Evolutionary conservation across 768 basidiomycete genomes (phyloP), one percentile per base, ranked within the genome.

Genomic region (Boletellus ananiceps): DNA sequence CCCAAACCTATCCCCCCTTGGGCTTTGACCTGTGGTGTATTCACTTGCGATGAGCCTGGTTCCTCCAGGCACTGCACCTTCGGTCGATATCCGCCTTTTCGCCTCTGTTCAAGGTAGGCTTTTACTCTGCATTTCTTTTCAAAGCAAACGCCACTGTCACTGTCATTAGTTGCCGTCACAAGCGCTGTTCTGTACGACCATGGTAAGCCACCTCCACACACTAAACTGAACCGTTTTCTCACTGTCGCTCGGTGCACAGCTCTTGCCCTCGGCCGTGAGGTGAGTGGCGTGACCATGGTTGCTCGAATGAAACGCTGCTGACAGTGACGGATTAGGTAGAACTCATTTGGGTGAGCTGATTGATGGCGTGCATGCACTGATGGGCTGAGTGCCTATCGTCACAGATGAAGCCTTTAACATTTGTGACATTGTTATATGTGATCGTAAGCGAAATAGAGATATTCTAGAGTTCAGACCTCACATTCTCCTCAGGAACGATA

Each of bases 171-270:
- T 57, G 67, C 65, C 12, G 60, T 65, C 25, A 52, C 65, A 25
- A 43, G 51, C 25, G 60, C 54, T 37, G 65, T 50, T 42, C 40
- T 67, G 13, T 69, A 67, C 38, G 65, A 67, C 49, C 65, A 67
- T 14, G 56, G 65, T 58, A 47, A 50, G 54, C 32, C 39, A 6
- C 19, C 16, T 6, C 21, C 21, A 19, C 35, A 19, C 2, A 25
- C 25, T 13, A 23, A 25, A 41, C 21, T 6, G 34, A 13, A 13
- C 18, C 32, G 0, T 33, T 18, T 16, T 34, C 21, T 39, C 32
- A 55, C 39, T 5, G 3, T 37, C 33, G 32, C 37, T 29, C 42
- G 21, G 8, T 9, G 18, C 34, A 41, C 34, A 67, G 65, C 34
- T 29, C 60, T 69, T 33, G 34, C 51, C 16, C 42, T 69, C 40